Evolutionary conservation across 177 flowering plant genomes (phyloP), one percentile per base, ranked within the genome.

Genomic region (Vitis hybrid): DNA sequence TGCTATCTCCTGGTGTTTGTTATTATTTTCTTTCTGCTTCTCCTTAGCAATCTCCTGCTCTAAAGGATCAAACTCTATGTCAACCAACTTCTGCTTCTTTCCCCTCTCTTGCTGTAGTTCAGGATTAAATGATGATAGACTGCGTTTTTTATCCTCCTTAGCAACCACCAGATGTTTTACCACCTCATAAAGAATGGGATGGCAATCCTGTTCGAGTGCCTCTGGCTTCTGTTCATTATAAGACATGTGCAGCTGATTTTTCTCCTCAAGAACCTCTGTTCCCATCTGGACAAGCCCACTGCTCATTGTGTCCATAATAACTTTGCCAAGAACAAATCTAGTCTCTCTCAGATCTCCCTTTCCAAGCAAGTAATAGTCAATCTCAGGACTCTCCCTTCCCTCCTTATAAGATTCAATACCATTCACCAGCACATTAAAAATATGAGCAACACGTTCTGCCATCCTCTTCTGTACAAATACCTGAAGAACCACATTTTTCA

Each of bases 261-360:
- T 41, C 57, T 64, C 60, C 27, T 32, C 71, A 4, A 9, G 60
- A 54, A 24, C 66, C 12, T 63, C 72, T 46, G 1, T 55, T 18
- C 20, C 74, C 35, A 54, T 57, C 57, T 68, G 51, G 61, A 72
- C 18, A 48, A 61, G 18, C 50, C 71, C 81, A 71, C 70, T 61
- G 35, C 65, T 71, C 91, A 92, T 66, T 24, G 97, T 87, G 49
- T 88, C 84, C 79, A 90, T 66, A 60, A 94, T 86, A 75, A 91
- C 71, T 81, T 83, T 85, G 35, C 97, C 97, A 21, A 94, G 79
- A 62, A 84, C 88, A 79, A 83, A 90, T 74, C 94, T 82, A 2
- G 74, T 78, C 79, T 94, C 91, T 6, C n/a, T 3, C 9, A 30
- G 59, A 73, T 83, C 41, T 17, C 95, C 92, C 56, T 68, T 72